Percentiles rank a stretch among this genome's conserved stretches.
These are phyloP conservation scores for Cryptosporidium sp. DNA, from an alignment of 169 alveolate species.

Conservation along the genomic window DNA sequence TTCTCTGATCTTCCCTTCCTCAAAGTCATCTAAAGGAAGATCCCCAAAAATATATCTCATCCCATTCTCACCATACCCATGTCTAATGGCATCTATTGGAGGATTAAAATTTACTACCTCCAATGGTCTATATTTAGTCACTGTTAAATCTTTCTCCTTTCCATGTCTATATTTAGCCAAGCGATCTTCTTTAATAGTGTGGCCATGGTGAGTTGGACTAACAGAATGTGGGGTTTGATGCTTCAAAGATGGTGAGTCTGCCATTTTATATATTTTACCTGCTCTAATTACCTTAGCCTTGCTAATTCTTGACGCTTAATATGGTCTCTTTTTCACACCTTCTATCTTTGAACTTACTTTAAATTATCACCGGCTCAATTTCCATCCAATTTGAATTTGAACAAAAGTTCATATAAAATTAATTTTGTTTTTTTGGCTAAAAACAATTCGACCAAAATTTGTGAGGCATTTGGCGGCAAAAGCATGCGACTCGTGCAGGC, in stretches of 20 bases:
- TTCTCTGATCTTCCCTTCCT: constrained; percentile 74
- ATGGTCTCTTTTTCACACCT: neutral
- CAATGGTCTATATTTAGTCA: constrained; percentile 56
- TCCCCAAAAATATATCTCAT: constrained; percentile 80
- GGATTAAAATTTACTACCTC: constrained; percentile 53
- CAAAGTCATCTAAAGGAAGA: constrained; percentile 77
- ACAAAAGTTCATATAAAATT: neutral
- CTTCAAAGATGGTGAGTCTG: constrained; percentile 20
- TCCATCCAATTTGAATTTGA: constrained; percentile 2
- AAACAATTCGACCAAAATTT: neutral
- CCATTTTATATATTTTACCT: neutral
- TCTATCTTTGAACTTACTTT: neutral
- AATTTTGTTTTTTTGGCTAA: neutral
- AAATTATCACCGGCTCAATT: neutral
- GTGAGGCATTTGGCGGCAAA: constrained; percentile 44
- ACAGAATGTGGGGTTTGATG: constrained; percentile 32
- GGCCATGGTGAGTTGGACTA: constrained; percentile 24
- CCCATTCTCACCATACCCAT: constrained; percentile 51
- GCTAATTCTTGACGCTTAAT: neutral
- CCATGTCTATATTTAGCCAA: constrained; percentile 67
- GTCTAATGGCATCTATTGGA: constrained; percentile 63
- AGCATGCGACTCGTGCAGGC: neutral
- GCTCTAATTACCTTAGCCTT: neutral
- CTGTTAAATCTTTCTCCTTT: constrained; percentile 29
- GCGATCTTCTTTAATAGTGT: constrained; percentile 48